These are phyloP conservation scores for Pseudocercospora eumusae DNA, from an alignment of 2,329 filamentous ascomycete species.

Conservation along the genomic window DNA sequence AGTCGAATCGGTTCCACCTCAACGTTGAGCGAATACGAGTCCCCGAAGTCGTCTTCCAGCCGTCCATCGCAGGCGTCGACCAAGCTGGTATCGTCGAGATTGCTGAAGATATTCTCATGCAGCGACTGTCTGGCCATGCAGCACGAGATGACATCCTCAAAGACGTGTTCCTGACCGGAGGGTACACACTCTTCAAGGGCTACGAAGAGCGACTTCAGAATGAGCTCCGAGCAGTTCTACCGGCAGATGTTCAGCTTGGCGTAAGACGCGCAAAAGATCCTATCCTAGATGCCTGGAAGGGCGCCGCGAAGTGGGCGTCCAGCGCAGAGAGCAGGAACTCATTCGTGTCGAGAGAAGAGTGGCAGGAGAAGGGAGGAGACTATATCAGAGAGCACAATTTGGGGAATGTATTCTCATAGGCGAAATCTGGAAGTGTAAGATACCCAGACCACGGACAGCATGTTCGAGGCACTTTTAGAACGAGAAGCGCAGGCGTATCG, in stretches of 20 bases:
- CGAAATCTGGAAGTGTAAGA: background rate
- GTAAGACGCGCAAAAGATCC: conserved; percentile 75
- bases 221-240: conserved; percentile 72
- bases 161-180: conserved; percentile 93
- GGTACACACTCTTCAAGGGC: conserved; percentile 79
- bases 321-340: conserved; percentile 59
- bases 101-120: conserved; percentile 81
- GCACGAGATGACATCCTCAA: conserved; percentile 70
- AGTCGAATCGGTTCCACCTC: conserved; percentile 86
- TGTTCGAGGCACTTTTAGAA: too few species aligned
- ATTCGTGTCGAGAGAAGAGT: conserved; percentile 78
- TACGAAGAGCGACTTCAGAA: conserved; percentile 79
- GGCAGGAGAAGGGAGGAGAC: conserved; percentile 85
- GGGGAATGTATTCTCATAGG: conserved; percentile 43
- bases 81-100: conserved; percentile 94
- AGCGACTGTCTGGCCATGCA: conserved; percentile 63
- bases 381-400: conserved; percentile 72
- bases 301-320: conserved; percentile 81
- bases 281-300: conserved; percentile 87
- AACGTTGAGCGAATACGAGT: conserved; percentile 99
- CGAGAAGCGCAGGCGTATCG: too few species aligned
- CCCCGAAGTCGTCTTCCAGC: conserved; percentile 98
- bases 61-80: conserved; percentile 94
- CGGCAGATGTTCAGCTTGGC: conserved; percentile 65
- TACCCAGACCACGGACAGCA: background rate